Evolutionary conservation across 2,329 filamentous ascomycete genomes (phyloP).

Genomic region (Botrytis cinerea): DNA sequence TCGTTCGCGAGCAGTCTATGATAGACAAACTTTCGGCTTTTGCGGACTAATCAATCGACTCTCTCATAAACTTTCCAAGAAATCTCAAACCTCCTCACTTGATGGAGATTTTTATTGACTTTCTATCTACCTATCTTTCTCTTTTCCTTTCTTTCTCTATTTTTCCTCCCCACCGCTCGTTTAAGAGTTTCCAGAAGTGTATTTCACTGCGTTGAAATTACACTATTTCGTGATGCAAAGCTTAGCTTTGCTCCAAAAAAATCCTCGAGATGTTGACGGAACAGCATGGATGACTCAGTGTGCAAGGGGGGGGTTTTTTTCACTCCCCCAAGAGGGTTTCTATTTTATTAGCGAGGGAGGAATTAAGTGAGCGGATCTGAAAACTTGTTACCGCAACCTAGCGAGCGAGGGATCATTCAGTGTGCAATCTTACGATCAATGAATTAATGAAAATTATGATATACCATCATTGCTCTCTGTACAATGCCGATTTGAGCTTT

Average conservation of each 20-base stretch:
- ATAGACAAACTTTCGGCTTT: constrained; percentile 12
- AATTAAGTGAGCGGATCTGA: neutral
- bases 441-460: neutral
- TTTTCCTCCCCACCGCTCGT: neutral
- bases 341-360: neutral
- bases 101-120: neutral
- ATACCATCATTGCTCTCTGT: neutral
- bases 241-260: neutral
- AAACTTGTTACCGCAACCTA: neutral
- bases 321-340: too few relatives aligned
- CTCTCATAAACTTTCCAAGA: neutral
- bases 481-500: neutral
- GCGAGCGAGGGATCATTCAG: neutral
- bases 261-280: neutral
- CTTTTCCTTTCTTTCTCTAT: neutral
- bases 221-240: neutral
- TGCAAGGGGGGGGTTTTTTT: neutral
- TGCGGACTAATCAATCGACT: neutral
- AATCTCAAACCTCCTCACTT: neutral
- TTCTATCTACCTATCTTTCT: neutral
- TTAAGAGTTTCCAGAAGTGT: neutral
- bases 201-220: neutral
- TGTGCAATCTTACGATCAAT: neutral
- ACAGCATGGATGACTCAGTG: neutral
- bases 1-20: neutral